A percentile compares a stretch with the other conserved stretches of the same genome.
phyloP scores from a whole-genome alignment of 2,329 filamentous ascomycete genomes.

The Pyrenophora seminiperda region DNA sequence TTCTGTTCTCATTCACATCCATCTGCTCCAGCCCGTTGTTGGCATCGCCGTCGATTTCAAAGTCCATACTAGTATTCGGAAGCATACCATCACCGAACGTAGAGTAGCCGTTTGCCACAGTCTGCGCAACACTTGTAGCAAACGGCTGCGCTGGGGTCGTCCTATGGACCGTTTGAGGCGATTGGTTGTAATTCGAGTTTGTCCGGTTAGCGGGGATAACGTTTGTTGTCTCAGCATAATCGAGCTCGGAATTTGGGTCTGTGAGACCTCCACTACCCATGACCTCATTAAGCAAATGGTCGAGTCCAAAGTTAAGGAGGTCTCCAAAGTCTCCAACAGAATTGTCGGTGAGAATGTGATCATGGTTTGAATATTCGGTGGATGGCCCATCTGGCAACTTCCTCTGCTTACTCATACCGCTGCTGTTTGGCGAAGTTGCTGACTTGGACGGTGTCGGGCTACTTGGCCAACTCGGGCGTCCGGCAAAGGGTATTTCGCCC shows the following conservation, averaged over 20 bases:
- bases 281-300: conserved; percentile 36
- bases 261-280: conserved; percentile 27
- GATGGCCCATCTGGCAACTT: neutral
- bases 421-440: neutral
- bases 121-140: conserved; percentile 6
- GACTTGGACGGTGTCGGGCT: conserved; percentile 13
- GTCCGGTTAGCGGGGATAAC: too few species aligned
- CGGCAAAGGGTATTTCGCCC: conserved; percentile 30
- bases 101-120: conserved; percentile 19
- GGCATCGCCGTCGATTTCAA: conserved; percentile 19
- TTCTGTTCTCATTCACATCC: neutral
- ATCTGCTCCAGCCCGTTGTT: conserved; percentile 8
- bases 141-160: neutral
- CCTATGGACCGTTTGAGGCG: neutral
- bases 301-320: conserved; percentile 31
- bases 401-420: conserved; percentile 2
- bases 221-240: too few species aligned
- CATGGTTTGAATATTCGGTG: neutral
- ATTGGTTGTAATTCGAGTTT: neutral
- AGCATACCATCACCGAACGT: conserved; percentile 21
- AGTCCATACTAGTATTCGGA: conserved; percentile 30
- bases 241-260: conserved; percentile 1
- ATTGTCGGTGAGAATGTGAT: neutral
- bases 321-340: conserved; percentile 27
- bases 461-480: conserved; percentile 29